Evolutionary conservation across 2,329 filamentous ascomycete genomes (phyloP).

Genomic region (Diaporthe sp.): DNA sequence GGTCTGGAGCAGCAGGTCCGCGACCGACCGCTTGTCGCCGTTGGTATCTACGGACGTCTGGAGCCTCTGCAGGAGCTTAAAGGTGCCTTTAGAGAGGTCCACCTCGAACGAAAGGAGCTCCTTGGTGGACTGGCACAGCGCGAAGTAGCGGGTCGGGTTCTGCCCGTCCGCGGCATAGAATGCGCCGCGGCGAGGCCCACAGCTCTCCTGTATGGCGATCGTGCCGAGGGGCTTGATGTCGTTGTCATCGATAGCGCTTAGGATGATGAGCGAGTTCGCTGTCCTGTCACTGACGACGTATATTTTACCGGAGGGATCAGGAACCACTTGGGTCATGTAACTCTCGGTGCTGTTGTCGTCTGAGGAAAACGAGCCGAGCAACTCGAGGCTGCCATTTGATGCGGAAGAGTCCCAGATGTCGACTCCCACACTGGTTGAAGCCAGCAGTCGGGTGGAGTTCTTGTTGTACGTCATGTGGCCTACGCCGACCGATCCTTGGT

Average conservation of each 20-base stretch:
- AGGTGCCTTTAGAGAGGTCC: conserved; percentile 49
- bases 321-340: conserved; percentile 61
- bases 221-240: conserved; percentile 54
- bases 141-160: conserved; percentile 60
- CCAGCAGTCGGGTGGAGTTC: conserved; percentile 5
- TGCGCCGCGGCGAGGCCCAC: conserved; percentile 65
- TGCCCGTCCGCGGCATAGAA: conserved; percentile 55
- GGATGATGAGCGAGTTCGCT: conserved; percentile 59
- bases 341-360: not conserved
- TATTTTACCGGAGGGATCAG: conserved; percentile 63
- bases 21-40: conserved; percentile 54
- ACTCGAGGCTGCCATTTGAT: not conserved
- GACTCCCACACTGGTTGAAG: not conserved
- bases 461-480: conserved; percentile 15
- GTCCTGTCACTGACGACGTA: conserved; percentile 64
- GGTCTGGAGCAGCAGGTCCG: conserved; percentile 57
- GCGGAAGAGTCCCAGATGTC: conserved; percentile 25
- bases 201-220: conserved; percentile 53
- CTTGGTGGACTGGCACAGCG: conserved; percentile 63
- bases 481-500: not conserved
- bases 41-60: conserved; percentile 54
- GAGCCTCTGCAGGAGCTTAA: conserved; percentile 54
- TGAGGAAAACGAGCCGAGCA: not conserved
- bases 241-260: conserved; percentile 57
- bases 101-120: conserved; percentile 59